Conservation (phyloP, 345 rosid species). For the Eucalyptus caleyi region DNA sequence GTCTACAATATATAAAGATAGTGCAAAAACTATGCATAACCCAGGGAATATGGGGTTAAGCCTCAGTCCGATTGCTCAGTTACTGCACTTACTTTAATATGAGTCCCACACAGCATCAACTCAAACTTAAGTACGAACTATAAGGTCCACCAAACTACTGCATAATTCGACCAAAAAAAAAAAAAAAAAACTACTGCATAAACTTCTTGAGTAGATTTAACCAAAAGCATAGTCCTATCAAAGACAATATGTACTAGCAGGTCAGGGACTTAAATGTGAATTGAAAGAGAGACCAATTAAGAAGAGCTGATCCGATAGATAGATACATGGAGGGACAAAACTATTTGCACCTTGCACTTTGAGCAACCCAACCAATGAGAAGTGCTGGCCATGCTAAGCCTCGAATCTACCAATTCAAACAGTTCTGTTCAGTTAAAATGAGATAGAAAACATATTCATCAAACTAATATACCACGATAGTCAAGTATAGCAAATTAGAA, state of each 20-base stretch:
- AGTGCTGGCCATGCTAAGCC: conserved; percentile 94
- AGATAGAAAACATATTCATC: background rate
- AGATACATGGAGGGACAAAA: background rate
- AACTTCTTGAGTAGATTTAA: background rate
- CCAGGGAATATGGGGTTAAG: background rate
- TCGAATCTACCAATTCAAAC: conserved; percentile 44
- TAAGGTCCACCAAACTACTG: background rate
- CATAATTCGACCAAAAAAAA: background rate
- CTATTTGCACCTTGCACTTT: conserved; percentile 74
- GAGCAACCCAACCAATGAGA: conserved; percentile 89
- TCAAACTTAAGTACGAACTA: background rate
- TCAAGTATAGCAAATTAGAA: background rate
- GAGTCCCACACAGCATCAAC: background rate
- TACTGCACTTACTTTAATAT: background rate
- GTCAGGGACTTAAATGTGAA: background rate
- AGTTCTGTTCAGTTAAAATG: background rate
- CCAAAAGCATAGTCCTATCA: background rate
- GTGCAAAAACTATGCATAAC: background rate
- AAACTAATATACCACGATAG: background rate
- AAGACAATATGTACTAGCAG: background rate
- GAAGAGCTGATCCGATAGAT: background rate
- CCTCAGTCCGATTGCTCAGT: background rate
- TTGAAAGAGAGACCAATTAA: background rate
- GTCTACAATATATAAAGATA: background rate
- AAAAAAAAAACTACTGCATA: background rate